Evolutionary conservation across 2,329 filamentous ascomycete species (phyloP).

Genomic region (Penicillium sp.): DNA sequence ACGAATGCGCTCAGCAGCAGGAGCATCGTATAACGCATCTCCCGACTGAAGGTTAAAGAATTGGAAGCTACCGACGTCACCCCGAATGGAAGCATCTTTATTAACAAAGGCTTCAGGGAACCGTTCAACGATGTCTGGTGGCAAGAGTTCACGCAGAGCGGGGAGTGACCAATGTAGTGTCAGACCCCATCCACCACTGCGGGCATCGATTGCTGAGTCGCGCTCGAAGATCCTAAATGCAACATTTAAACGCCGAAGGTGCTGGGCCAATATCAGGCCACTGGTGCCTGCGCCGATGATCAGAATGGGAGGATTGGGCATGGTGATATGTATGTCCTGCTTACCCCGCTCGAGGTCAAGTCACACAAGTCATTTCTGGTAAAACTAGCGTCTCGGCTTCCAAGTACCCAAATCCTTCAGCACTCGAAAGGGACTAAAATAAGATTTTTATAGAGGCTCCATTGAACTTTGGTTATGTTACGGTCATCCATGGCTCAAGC

Average conservation of each 20-base stretch:
- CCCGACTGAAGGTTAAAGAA: slow-evolving; percentile 57
- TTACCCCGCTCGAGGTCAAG: too few species aligned
- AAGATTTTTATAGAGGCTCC: too few species aligned
- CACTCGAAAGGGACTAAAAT: too few species aligned
- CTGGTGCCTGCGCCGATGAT: slow-evolving; percentile 46
- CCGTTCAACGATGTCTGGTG: slow-evolving; percentile 45
- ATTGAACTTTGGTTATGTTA: too few species aligned
- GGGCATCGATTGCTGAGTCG: slow-evolving; percentile 46
- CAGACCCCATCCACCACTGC: slow-evolving; percentile 60
- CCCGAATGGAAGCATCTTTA: slow-evolving; percentile 48
- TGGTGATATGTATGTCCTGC: too few species aligned
- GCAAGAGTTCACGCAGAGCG: slow-evolving; percentile 52
- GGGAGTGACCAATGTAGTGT: slow-evolving; percentile 63
- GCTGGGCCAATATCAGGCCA: slow-evolving; percentile 44
- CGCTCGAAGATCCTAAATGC: slow-evolving; percentile 43
- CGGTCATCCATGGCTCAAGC: too few species aligned
- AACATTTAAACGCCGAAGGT: slow-evolving; percentile 34
- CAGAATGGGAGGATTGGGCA: slow-evolving; percentile 36
- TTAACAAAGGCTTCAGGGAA: slow-evolving; percentile 56
- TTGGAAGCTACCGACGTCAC: slow-evolving; percentile 51
- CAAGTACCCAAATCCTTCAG: too few species aligned
- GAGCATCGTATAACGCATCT: slow-evolving; percentile 46
- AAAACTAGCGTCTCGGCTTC: too few species aligned
- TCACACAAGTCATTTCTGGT: too few species aligned
- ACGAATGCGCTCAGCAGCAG: slow-evolving; percentile 48